Evolutionary conservation across 2,329 filamentous ascomycete species (phyloP).

Genomic region (Pseudopyricularia cyperi): DNA sequence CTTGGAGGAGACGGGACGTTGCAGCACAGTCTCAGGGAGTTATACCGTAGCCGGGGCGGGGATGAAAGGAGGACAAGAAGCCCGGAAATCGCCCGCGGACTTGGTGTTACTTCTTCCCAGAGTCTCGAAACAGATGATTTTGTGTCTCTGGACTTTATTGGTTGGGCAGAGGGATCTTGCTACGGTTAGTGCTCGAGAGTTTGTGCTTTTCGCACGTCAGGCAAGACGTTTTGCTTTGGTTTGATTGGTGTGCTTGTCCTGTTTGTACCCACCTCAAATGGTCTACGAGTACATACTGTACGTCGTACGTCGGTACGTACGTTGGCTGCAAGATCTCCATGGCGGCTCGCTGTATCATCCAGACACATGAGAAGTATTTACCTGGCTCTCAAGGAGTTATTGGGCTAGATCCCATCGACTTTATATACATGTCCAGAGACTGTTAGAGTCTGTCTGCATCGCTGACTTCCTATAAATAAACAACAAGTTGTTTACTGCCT

Average conservation of each 20-base stretch:
- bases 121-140: not conserved
- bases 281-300: too few relatives aligned
- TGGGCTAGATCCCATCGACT: too few relatives aligned
- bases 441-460: too few relatives aligned
- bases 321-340: too few relatives aligned
- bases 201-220: not conserved
- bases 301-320: too few relatives aligned
- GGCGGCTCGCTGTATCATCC: too few relatives aligned
- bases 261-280: not conserved
- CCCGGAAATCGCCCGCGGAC: not conserved
- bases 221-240: not conserved
- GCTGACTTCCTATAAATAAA: too few relatives aligned
- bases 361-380: too few relatives aligned
- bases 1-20: not conserved
- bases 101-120: not conserved
- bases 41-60: not conserved
- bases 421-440: too few relatives aligned
- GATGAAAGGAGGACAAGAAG: not conserved
- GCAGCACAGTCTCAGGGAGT: too few relatives aligned
- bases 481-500: not conserved
- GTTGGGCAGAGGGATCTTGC: not conserved
- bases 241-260: not conserved
- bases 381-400: too few relatives aligned
- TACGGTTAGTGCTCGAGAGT: too few relatives aligned
- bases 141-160: not conserved